These are phyloP conservation scores for Pichia cephalocereana DNA, from an alignment of 805 yeast genomes.

Conservation along the genomic window DNA sequence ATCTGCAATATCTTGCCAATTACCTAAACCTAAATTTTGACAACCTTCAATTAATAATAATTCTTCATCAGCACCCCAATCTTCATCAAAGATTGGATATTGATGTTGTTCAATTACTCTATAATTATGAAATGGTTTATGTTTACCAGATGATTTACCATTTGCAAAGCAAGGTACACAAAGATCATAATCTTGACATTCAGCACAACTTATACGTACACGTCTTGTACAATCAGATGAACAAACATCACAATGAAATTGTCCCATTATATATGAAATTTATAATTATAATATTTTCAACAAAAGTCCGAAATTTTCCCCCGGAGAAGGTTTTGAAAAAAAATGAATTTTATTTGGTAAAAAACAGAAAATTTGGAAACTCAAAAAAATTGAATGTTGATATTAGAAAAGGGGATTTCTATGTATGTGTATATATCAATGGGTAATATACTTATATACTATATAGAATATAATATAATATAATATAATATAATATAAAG, in stretches of 20 bases:
- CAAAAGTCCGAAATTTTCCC: neutral
- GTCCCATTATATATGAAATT: constrained; percentile 24
- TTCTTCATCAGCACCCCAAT: constrained; percentile 99
- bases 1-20: constrained; percentile 98
- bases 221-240: constrained; percentile 93
- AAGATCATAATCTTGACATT: constrained; percentile 88
- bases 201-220: constrained; percentile 85
- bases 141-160: constrained; percentile 73
- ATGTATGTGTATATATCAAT: too few species aligned
- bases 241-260: constrained; percentile 91
- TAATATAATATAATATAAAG: too few species aligned
- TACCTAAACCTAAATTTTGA: constrained; percentile 85
- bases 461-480: too few species aligned
- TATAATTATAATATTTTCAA: too few species aligned
- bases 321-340: neutral
- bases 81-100: constrained; percentile 80
- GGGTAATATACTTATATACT: too few species aligned
- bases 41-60: constrained; percentile 80
- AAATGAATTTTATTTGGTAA: too few species aligned
- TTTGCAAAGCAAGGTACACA: constrained; percentile 95
- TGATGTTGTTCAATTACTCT: constrained; percentile 89
- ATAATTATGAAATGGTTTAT: constrained; percentile 92
- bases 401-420: too few species aligned
- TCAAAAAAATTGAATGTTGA: too few species aligned
- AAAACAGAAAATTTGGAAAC: too few species aligned